Evolutionary conservation across 1,284 basidiomycete genomes (phyloP).

Genomic region (Flammula alnicola): DNA sequence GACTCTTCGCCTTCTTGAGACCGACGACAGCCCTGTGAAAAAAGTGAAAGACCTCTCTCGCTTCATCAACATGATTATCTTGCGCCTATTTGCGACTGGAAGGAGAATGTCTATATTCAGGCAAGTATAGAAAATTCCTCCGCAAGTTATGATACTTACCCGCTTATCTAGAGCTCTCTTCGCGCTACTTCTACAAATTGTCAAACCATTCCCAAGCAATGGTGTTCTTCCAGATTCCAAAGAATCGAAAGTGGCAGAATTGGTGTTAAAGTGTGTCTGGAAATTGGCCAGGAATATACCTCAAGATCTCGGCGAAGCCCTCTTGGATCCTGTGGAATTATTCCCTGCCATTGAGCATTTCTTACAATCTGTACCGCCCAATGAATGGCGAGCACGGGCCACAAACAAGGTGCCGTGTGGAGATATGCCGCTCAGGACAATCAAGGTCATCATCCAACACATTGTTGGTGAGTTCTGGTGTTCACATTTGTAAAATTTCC

Average conservation of each 20-base stretch:
- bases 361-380: slow-evolving; percentile 90
- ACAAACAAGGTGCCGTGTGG: slow-evolving; percentile 92
- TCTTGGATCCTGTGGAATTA: slow-evolving; percentile 86
- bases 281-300: slow-evolving; percentile 95
- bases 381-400: slow-evolving; percentile 93
- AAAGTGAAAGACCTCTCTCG: slow-evolving; percentile 89
- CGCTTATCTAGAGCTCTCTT: slow-evolving; percentile 62
- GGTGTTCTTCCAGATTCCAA: slow-evolving; percentile 73
- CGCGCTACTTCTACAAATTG: slow-evolving; percentile 84
- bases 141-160: slow-evolving; percentile 19
- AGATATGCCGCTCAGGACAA: slow-evolving; percentile 95
- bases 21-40: slow-evolving; percentile 79
- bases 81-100: slow-evolving; percentile 91
- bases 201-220: slow-evolving; percentile 81
- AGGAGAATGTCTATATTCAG: slow-evolving; percentile 92
- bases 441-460: slow-evolving; percentile 97
- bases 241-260: slow-evolving; percentile 90
- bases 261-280: slow-evolving; percentile 99
- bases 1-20: slow-evolving; percentile 87
- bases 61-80: slow-evolving; percentile 98
- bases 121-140: slow-evolving; percentile 47
- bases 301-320: slow-evolving; percentile 82
- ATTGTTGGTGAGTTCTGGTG: slow-evolving; percentile 84
- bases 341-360: slow-evolving; percentile 97
- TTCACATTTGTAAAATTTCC: neutral